A percentile compares a stretch with the other conserved stretches of the same genome.
Evolutionary conservation across 2,329 filamentous ascomycete species (phyloP).

Genomic region (Tolypocladium ovalisporum): DNA sequence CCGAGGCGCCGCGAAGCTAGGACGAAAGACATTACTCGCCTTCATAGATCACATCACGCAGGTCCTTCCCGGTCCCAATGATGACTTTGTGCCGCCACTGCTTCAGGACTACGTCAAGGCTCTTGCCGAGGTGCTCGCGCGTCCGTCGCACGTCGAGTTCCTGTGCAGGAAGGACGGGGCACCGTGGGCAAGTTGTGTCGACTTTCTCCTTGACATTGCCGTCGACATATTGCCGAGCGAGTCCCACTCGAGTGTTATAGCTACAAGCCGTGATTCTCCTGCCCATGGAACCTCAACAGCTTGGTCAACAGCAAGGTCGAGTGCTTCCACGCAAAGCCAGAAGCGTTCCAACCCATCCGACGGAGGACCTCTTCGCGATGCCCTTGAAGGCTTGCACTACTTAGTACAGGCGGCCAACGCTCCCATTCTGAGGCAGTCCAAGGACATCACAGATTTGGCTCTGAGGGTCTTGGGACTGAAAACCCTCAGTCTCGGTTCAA

Average conservation of each 20-base stretch:
- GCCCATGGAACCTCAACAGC: slow-evolving; percentile 24
- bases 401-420: slow-evolving; percentile 58
- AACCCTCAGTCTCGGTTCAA: slow-evolving; percentile 45
- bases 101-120: slow-evolving; percentile 69
- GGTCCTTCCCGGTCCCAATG: slow-evolving; percentile 50
- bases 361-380: slow-evolving; percentile 22
- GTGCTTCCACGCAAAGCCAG: slow-evolving; percentile 17
- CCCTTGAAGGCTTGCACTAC: slow-evolving; percentile 52
- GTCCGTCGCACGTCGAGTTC: slow-evolving; percentile 71
- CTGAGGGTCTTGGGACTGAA: slow-evolving; percentile 51
- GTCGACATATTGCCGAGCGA: slow-evolving; percentile 33
- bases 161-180: slow-evolving; percentile 45
- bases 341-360: slow-evolving; percentile 16
- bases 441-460: slow-evolving; percentile 43
- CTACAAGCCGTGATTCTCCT: slow-evolving; percentile 27
- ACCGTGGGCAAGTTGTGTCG: slow-evolving; percentile 57
- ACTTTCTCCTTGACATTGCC: slow-evolving; percentile 59
- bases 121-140: slow-evolving; percentile 57
- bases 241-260: slow-evolving; percentile 9
- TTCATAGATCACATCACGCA: slow-evolving; percentile 76
- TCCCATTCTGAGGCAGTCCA: slow-evolving; percentile 46
- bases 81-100: slow-evolving; percentile 57
- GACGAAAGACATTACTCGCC: slow-evolving; percentile 65
- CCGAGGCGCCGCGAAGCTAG: slow-evolving; percentile 56
- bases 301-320: slow-evolving; percentile 17